A percentile compares a stretch with the other conserved stretches of the same genome.
phyloP scores from a whole-genome alignment of 768 basidiomycete genomes.

The Kwoniella shandongensis region DNA sequence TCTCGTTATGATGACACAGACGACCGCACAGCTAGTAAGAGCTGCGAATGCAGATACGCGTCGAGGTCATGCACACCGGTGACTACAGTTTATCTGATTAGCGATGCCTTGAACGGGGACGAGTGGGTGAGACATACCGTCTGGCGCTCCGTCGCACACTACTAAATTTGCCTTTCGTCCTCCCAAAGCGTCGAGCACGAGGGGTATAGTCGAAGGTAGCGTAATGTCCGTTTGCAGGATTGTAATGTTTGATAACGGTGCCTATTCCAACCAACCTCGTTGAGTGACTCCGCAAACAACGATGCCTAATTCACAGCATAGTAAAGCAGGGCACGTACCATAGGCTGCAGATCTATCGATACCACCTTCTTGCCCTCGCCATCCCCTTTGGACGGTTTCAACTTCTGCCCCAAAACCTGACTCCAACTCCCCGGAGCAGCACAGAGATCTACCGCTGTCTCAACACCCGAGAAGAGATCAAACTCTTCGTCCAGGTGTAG shows the following conservation, averaged over 20 bases:
- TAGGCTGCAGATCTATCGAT: constrained; percentile 48
- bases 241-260: constrained; percentile 55
- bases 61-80: constrained; percentile 58
- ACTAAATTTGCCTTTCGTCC: constrained; percentile 56
- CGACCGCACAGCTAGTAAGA: constrained; percentile 55
- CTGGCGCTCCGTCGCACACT: constrained; percentile 59
- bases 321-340: too few relatives aligned
- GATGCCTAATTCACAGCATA: too few relatives aligned
- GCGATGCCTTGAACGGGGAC: not conserved
- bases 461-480: constrained; percentile 48
- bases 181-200: constrained; percentile 55
- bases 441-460: constrained; percentile 52
- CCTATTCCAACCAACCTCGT: constrained; percentile 34
- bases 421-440: constrained; percentile 55
- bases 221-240: constrained; percentile 57
- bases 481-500: constrained; percentile 53
- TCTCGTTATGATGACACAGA: not conserved
- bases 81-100: constrained; percentile 40
- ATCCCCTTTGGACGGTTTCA: constrained; percentile 28
- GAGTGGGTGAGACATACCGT: constrained; percentile 45
- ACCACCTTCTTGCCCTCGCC: constrained; percentile 32
- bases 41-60: constrained; percentile 57
- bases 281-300: not conserved
- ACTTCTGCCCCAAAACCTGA: constrained; percentile 53
- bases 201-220: constrained; percentile 52